Evolutionary conservation across 495 filamentous ascomycete species (phyloP).

Genomic region (Parachaetomium inaequale): DNA sequence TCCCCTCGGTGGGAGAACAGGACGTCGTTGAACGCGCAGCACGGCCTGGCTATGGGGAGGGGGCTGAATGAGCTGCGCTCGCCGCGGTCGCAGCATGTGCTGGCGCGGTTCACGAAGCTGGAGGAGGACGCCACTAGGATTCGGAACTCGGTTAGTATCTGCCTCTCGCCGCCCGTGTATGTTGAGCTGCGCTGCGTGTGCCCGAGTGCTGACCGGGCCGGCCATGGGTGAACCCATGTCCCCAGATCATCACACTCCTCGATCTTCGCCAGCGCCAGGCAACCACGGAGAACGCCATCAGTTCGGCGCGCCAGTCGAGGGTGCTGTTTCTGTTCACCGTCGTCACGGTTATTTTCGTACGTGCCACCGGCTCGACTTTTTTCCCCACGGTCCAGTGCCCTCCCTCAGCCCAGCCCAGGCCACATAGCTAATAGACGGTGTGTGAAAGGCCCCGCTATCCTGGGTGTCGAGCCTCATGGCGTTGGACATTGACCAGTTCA

Average conservation of each 20-base stretch:
- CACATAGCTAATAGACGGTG: too few relatives aligned
- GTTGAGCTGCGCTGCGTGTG: too few relatives aligned
- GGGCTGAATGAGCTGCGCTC: neutral
- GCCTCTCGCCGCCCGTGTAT: too few relatives aligned
- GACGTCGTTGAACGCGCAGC: too few relatives aligned
- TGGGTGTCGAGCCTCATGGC: conserved; percentile 8
- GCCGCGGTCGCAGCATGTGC: neutral
- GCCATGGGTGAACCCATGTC: too few relatives aligned
- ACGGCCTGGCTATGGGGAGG: too few relatives aligned
- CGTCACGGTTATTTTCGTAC: conserved; percentile 3
- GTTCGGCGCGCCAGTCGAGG: conserved; percentile 4
- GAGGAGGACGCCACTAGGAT: conserved; percentile 7
- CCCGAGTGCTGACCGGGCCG: too few relatives aligned
- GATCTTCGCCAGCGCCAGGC: conserved; percentile 5
- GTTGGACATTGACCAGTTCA: conserved; percentile 2
- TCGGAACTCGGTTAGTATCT: conserved; percentile 1
- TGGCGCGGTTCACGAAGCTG: neutral
- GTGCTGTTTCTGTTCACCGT: conserved; percentile 4
- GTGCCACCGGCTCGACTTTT: neutral
- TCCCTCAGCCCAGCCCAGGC: too few relatives aligned
- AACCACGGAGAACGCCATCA: conserved; percentile 6
- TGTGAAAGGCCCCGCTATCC: conserved; percentile 1
- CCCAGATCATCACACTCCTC: conserved; percentile 12
- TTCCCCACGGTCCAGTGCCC: neutral
- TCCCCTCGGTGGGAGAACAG: too few relatives aligned